These are phyloP conservation scores for Kodamaea arcana DNA, from an alignment of 1,139 yeast genomes.

Conservation along the genomic window DNA sequence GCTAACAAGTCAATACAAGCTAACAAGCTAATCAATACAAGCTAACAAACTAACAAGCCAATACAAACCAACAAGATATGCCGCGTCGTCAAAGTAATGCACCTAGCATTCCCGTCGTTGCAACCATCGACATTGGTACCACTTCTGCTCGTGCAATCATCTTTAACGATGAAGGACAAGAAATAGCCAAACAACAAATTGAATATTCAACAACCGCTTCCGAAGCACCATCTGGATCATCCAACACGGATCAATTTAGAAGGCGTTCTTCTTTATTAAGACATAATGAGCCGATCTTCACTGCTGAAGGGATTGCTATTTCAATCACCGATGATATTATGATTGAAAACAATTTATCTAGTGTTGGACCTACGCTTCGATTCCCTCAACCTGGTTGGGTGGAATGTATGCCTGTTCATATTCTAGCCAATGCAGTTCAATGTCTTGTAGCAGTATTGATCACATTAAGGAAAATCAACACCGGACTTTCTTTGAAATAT, in stretches of 20 bases:
- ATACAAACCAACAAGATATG: constrained; percentile 17
- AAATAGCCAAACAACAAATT: constrained; percentile 83
- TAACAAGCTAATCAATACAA: too few species aligned
- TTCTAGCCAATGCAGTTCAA: constrained; percentile 76
- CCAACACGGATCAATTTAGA: constrained; percentile 48
- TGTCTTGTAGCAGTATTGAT: constrained; percentile 65
- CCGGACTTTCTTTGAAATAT: constrained; percentile 43
- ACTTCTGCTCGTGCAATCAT: constrained; percentile 91
- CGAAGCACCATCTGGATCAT: constrained; percentile 44
- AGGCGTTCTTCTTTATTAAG: constrained; percentile 47
- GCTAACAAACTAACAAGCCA: too few species aligned
- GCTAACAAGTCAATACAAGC: too few species aligned
- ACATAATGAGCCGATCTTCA: constrained; percentile 57
- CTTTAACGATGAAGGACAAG: constrained; percentile 69
- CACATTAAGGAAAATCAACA: constrained; percentile 55
- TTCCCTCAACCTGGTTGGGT: constrained; percentile 90
- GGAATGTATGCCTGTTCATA: constrained; percentile 87
- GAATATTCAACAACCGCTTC: constrained; percentile 79
- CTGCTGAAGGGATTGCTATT: constrained; percentile 73
- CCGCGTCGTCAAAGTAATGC: constrained; percentile 41
- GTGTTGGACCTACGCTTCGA: constrained; percentile 64
- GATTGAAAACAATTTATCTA: constrained; percentile 54
- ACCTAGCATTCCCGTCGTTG: constrained; percentile 48
- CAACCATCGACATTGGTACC: constrained; percentile 87
- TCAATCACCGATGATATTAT: constrained; percentile 54